These are phyloP conservation scores for Erigeron philadelphicus DNA, from an alignment of 140 eudicot species.

Conservation along the genomic window DNA sequence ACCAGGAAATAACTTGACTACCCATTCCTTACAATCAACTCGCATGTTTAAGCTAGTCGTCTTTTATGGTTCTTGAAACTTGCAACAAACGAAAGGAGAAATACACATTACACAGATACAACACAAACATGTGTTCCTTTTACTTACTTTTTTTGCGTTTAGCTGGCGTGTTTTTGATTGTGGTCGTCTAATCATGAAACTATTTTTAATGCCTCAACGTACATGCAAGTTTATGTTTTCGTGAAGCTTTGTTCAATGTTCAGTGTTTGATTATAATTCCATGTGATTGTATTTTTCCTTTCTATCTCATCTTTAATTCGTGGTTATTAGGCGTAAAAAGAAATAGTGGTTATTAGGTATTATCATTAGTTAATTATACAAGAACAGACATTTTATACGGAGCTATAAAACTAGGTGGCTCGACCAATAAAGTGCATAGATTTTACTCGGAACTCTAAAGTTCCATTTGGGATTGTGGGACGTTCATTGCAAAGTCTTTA, in stretches of 20 bases:
- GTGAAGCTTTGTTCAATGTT: not conserved
- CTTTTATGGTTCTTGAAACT: conserved; percentile 15
- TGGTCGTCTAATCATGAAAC: not conserved
- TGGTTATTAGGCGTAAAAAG: too few relatives aligned
- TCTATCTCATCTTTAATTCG: not conserved
- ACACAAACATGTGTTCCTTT: conserved; percentile 12
- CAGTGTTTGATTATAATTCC: not conserved
- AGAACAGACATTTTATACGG: too few relatives aligned
- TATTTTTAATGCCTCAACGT: not conserved
- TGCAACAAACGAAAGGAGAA: conserved; percentile 1
- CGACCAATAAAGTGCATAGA: too few relatives aligned
- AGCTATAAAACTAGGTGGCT: too few relatives aligned
- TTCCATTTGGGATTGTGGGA: too few relatives aligned
- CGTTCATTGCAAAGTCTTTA: too few relatives aligned
- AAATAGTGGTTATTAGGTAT: too few relatives aligned
- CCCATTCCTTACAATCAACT: not conserved
- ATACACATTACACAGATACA: conserved; percentile 19
- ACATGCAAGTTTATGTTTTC: conserved; percentile 1
- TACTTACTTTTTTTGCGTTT: conserved; percentile 3
- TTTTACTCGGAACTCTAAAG: too few relatives aligned
- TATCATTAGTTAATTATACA: too few relatives aligned
- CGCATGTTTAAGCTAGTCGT: not conserved
- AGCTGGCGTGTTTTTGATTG: conserved; percentile 15
- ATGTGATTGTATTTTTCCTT: not conserved
- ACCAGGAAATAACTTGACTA: conserved; percentile 38